Conservation (phyloP, 257 asterid genomes). For the Solanum lignicaule region DNA sequence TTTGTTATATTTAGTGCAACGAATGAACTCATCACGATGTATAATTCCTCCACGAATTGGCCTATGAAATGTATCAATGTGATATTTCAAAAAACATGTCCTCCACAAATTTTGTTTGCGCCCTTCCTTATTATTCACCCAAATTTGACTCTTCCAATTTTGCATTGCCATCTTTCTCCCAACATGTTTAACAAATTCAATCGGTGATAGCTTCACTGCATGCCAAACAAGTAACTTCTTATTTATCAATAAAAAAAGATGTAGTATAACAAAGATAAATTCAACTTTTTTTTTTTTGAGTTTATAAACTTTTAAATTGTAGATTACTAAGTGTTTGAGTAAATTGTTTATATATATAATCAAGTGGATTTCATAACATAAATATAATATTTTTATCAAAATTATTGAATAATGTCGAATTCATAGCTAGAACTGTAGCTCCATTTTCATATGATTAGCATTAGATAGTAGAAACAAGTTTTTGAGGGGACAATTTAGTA, state of each 20-base stretch:
- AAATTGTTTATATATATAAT: neutral
- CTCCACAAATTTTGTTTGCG: neutral
- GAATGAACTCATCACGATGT: constrained; percentile 39
- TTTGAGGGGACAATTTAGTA: neutral
- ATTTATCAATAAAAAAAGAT: neutral
- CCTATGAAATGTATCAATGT: neutral
- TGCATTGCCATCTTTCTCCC: constrained; percentile 13
- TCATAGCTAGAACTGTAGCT: neutral
- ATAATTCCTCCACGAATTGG: constrained; percentile 6
- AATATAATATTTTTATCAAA: neutral
- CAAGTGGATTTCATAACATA: neutral
- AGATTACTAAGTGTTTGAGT: neutral
- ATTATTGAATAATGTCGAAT: neutral
- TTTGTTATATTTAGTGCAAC: constrained; percentile 23
- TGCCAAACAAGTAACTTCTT: neutral
- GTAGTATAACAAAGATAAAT: neutral
- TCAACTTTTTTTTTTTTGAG: neutral
- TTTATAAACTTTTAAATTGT: neutral
- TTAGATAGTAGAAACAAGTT: neutral
- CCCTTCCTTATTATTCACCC: constrained; percentile 7
- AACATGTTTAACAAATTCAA: constrained; percentile 27
- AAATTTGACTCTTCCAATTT: constrained; percentile 34
- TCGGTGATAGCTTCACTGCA: constrained; percentile 19
- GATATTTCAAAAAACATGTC: neutral
- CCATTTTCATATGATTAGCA: neutral